Evolutionary conservation across 2,329 filamentous ascomycete species (phyloP), one percentile per base, ranked within the genome.

Genomic region (Cercospora janseana): DNA sequence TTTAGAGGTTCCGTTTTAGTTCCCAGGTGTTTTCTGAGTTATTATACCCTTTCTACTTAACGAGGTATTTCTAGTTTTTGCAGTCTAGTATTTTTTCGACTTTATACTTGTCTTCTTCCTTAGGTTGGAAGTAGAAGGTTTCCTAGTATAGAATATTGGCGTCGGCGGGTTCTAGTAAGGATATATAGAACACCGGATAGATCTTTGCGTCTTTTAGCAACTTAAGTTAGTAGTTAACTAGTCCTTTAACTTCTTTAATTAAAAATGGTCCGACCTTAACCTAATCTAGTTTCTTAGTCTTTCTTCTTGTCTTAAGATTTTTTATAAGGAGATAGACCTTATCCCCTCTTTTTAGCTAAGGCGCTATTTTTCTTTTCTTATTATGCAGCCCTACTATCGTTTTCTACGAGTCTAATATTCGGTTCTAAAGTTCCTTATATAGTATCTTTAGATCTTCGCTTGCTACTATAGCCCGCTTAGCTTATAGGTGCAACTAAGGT

Each of bases 311-410:
- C 13, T 35, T 35, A 35, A 35, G n/a, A n/a, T n/a, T n/a, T n/a
- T n/a, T n/a, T n/a, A n/a, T n/a, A n/a, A 29, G 27, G 27, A 29
- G 27, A 35, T 35, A 35, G 31, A 35, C 31, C 31, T 35, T 35
- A 35, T 35, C 13, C 31, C 13, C 37, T 26, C 21, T 49, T 32
- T 49, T 49, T 29, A 49, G 46, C 46, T 49, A 49, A 49, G 37
- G 37, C 24, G 20, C 46, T 34, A 49, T 49, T 49, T 49, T 41
- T 49, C 35, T 15, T 42, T 43, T 43, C 18, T 29, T 34, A 18
- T 49, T 23, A 44, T 9, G 10, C 29, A 44, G 13, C 10, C 16
- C 29, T 4, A 15, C 41, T 21, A 42, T 3, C 3, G 12, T 4
- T 24, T 24, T 3, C 3, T 42, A 6, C 20, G 34, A 9, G 16